Percentiles rank a stretch among this genome's conserved stretches.
These are phyloP conservation scores for Boletus eberwhitei DNA, from an alignment of 768 basidiomycete genomes.

Conservation along the genomic window DNA sequence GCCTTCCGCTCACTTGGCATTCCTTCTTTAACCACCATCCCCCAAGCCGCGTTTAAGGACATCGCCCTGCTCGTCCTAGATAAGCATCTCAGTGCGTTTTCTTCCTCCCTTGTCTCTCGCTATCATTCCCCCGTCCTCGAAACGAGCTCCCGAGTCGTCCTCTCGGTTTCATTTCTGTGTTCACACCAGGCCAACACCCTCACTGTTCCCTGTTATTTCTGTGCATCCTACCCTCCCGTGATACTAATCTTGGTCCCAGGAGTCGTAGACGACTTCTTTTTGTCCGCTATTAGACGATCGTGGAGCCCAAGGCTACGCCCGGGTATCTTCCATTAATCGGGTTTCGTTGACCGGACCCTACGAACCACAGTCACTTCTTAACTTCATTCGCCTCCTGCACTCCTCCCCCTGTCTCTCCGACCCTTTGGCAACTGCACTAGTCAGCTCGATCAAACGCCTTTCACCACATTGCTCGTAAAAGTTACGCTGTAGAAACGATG, in stretches of 20 bases:
- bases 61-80: slow-evolving; percentile 3
- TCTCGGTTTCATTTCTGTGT: not conserved
- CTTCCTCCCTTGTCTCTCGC: not conserved
- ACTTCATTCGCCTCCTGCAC: not conserved
- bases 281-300: slow-evolving; percentile 4
- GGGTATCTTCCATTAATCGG: slow-evolving; percentile 13
- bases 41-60: not conserved
- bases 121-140: not conserved
- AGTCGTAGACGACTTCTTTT: slow-evolving; percentile 6
- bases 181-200: not conserved
- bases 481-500: slow-evolving; percentile 21
- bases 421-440: not conserved
- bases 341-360: slow-evolving; percentile 24
- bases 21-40: not conserved
- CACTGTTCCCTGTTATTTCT: slow-evolving; percentile 3
- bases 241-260: slow-evolving; percentile 10
- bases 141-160: not conserved
- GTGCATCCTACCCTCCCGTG: not conserved
- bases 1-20: slow-evolving; percentile 1
- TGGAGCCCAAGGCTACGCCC: slow-evolving; percentile 17
- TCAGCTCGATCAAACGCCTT: not conserved
- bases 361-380: slow-evolving; percentile 4
- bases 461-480: not conserved
- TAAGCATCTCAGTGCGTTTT: slow-evolving; percentile 12
- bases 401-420: not conserved